phyloP scores from a whole-genome alignment of 768 basidiomycete genomes.

The Pisolithus albus region DNA sequence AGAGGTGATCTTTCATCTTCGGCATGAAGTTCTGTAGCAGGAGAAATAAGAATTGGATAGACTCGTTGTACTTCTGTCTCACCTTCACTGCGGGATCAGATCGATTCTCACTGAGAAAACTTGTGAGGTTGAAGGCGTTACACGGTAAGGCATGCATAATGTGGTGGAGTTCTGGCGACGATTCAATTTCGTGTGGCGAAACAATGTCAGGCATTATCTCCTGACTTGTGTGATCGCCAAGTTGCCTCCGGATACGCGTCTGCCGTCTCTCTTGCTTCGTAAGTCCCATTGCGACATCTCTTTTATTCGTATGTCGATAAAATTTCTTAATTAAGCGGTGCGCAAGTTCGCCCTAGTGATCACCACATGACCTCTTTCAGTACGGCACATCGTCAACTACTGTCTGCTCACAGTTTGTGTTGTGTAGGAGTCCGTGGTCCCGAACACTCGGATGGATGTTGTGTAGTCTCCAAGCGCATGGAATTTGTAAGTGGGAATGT shows the following conservation, averaged over 20 bases:
- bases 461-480: constrained; percentile 27
- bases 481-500: constrained; percentile 24
- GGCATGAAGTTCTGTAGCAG: constrained; percentile 8
- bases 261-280: constrained; percentile 14
- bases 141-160: neutral
- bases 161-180: constrained; percentile 1
- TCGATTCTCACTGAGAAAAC: neutral
- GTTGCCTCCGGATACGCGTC: constrained; percentile 7
- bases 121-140: neutral
- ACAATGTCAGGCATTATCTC: too few species aligned
- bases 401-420: constrained; percentile 1
- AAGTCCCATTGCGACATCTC: constrained; percentile 24
- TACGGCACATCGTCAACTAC: neutral
- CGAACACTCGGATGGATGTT: neutral
- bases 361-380: neutral
- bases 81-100: constrained; percentile 10
- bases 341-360: constrained; percentile 30
- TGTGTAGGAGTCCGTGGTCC: constrained; percentile 5
- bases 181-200: too few species aligned
- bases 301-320: constrained; percentile 34
- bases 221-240: neutral
- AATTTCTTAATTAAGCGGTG: constrained; percentile 31
- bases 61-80: neutral
- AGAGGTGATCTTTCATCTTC: constrained; percentile 10
- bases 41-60: neutral